Conservation (phyloP, 805 yeast species). For the Sugiyamaella floridensis region DNA sequence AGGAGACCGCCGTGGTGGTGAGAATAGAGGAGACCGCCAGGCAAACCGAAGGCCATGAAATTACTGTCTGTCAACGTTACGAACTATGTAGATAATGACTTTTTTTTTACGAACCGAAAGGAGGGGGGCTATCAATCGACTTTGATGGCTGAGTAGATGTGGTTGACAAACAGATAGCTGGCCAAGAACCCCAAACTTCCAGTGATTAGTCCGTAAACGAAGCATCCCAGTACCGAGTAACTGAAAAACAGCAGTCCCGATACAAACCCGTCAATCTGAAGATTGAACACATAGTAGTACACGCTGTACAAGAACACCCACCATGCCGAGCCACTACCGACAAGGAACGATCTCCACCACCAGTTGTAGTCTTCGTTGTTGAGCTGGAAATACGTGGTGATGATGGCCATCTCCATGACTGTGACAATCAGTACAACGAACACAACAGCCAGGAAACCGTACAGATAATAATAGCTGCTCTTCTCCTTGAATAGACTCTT, state of each 20-base stretch:
- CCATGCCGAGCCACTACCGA: conserved; percentile 65
- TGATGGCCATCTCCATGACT: conserved; percentile 63
- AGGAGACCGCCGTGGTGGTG: conserved; percentile 16
- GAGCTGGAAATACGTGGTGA: conserved; percentile 59
- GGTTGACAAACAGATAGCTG: conserved; percentile 57
- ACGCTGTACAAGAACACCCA: conserved; percentile 62
- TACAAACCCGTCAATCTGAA: conserved; percentile 54
- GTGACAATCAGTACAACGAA: conserved; percentile 52
- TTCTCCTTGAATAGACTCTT: conserved; percentile 76
- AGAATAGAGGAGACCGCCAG: conserved; percentile 10
- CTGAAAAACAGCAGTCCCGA: conserved; percentile 62
- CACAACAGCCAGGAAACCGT: conserved; percentile 66
- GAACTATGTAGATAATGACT: neutral
- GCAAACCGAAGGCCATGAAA: conserved; percentile 4
- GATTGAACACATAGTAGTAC: conserved; percentile 51
- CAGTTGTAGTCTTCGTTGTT: conserved; percentile 53
- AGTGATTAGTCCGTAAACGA: conserved; percentile 58
- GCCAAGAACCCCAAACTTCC: conserved; percentile 71
- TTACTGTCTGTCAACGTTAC: neutral
- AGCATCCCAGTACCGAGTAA: conserved; percentile 60
- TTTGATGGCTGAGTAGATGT: conserved; percentile 52
- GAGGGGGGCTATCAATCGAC: conserved; percentile 37
- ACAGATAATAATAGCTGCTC: conserved; percentile 70
- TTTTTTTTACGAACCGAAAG: neutral
- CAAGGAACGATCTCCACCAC: conserved; percentile 78